phyloP scores from a whole-genome alignment of 768 basidiomycete species.

The Cystobasidium ongulense region DNA sequence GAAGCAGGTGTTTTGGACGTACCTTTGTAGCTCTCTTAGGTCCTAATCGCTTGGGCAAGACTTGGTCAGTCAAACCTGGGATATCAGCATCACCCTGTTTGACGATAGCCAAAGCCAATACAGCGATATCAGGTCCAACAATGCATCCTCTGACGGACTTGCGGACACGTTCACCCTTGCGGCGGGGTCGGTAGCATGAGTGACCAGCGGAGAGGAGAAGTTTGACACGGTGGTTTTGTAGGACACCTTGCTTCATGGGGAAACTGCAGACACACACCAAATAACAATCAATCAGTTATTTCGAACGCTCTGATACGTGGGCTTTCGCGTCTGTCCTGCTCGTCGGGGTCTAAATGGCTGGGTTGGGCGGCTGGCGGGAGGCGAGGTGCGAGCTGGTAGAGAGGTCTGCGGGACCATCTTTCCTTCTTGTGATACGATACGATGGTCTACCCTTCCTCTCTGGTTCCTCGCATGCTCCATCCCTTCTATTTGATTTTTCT shows the following conservation, averaged over 20 bases:
- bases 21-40: conserved; percentile 61
- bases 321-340: too few relatives aligned
- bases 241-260: conserved; percentile 99
- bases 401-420: too few relatives aligned
- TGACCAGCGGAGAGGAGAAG: conserved; percentile 92
- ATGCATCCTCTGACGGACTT: conserved; percentile 99
- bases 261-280: conserved; percentile 51
- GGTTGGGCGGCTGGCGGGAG: too few relatives aligned
- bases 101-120: conserved; percentile 85
- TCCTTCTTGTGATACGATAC: too few relatives aligned
- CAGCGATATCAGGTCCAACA: conserved; percentile 91
- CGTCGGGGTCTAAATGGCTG: too few relatives aligned
- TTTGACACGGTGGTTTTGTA: conserved; percentile 82
- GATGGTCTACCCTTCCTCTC: too few relatives aligned
- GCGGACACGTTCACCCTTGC: conserved; percentile 91
- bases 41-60: conserved; percentile 89
- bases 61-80: conserved; percentile 80
- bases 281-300: neutral
- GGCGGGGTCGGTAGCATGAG: conserved; percentile 91
- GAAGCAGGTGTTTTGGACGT: neutral
- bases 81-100: conserved; percentile 86
- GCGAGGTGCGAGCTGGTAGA: too few relatives aligned
- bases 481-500: too few relatives aligned
- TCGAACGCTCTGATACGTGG: too few relatives aligned
- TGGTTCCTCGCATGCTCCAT: too few relatives aligned